phyloP scores from a whole-genome alignment of 2,329 filamentous ascomycete species.

The Torrubiellomyces zombiae region DNA sequence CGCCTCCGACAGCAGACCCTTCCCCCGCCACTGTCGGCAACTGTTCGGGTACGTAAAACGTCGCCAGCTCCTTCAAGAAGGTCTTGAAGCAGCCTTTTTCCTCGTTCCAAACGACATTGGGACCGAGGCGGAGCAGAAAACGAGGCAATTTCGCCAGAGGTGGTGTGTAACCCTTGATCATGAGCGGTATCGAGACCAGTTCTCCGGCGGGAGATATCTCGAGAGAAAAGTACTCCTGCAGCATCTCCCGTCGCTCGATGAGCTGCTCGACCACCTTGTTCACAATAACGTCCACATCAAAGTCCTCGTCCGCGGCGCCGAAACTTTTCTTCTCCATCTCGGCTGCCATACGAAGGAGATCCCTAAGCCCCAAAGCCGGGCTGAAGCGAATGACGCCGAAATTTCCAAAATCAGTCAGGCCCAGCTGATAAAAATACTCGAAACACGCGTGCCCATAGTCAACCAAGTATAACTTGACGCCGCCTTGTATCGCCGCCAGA shows the following conservation, averaged over 20 bases:
- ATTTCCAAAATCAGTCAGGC: conserved; percentile 88
- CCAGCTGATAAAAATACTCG: conserved; percentile 92
- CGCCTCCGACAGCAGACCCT: conserved; percentile 17
- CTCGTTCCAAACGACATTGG: conserved; percentile 70
- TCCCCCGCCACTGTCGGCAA: conserved; percentile 38
- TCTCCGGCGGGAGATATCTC: conserved; percentile 66
- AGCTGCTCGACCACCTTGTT: conserved; percentile 50
- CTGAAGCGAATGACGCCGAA: conserved; percentile 73
- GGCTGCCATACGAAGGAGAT: conserved; percentile 57
- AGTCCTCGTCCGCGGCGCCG: conserved; percentile 29
- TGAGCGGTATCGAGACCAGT: conserved; percentile 61
- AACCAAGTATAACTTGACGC: conserved; percentile 78
- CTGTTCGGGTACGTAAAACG: conserved; percentile 80
- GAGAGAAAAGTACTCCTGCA: conserved; percentile 82
- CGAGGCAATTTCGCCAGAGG: conserved; percentile 71
- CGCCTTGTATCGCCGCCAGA: conserved; percentile 82
- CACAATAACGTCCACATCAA: conserved; percentile 51
- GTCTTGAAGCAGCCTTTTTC: conserved; percentile 76
- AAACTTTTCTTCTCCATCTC: conserved; percentile 44
- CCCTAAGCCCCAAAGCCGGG: conserved; percentile 53
- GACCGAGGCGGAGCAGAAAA: conserved; percentile 77
- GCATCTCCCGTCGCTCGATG: conserved; percentile 65
- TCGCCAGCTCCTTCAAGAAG: conserved; percentile 73
- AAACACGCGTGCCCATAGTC: conserved; percentile 79
- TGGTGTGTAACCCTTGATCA: conserved; percentile 80